Evolutionary conservation across 805 yeast genomes (phyloP).

Genomic region (Candida arabinofermentans): DNA sequence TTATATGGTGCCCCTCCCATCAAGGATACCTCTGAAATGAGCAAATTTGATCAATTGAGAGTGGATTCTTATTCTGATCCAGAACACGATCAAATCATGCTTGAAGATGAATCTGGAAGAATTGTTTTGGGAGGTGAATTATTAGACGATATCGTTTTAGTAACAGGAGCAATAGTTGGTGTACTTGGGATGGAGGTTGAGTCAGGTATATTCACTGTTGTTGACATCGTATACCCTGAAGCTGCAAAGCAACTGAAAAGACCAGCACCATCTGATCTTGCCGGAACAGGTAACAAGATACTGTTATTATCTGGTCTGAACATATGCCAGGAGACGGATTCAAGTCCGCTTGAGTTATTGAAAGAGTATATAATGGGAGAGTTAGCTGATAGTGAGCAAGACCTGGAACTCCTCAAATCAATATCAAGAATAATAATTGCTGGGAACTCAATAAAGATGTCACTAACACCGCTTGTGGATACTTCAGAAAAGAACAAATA

Average conservation of each 20-base stretch:
- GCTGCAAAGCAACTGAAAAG: conserved; percentile 50
- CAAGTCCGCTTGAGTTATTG: conserved; percentile 50
- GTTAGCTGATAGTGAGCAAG: conserved; percentile 31
- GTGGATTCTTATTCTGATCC: conserved; percentile 49
- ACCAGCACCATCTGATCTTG: conserved; percentile 12
- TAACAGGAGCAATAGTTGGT: conserved; percentile 88
- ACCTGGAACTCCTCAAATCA: conserved; percentile 12
- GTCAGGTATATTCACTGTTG: conserved; percentile 79
- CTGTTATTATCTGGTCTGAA: conserved; percentile 78
- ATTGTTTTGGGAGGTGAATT: conserved; percentile 65
- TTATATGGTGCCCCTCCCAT: conserved; percentile 46
- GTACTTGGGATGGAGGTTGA: conserved; percentile 80
- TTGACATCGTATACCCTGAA: conserved; percentile 74
- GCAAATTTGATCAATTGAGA: conserved; percentile 27
- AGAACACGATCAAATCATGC: conserved; percentile 55
- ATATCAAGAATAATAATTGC: conserved; percentile 58
- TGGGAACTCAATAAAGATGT: conserved; percentile 53
- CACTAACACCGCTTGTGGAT: conserved; percentile 21
- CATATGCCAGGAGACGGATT: conserved; percentile 41
- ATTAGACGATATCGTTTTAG: conserved; percentile 56
- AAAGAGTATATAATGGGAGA: conserved; percentile 73
- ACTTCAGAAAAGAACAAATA: conserved; percentile 34
- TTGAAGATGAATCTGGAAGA: conserved; percentile 94
- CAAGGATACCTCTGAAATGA: conserved; percentile 12
- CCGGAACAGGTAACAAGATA: conserved; percentile 37